phyloP scores from a whole-genome alignment of 2,329 filamentous ascomycete species.

The Salinomyces thailandicus region DNA sequence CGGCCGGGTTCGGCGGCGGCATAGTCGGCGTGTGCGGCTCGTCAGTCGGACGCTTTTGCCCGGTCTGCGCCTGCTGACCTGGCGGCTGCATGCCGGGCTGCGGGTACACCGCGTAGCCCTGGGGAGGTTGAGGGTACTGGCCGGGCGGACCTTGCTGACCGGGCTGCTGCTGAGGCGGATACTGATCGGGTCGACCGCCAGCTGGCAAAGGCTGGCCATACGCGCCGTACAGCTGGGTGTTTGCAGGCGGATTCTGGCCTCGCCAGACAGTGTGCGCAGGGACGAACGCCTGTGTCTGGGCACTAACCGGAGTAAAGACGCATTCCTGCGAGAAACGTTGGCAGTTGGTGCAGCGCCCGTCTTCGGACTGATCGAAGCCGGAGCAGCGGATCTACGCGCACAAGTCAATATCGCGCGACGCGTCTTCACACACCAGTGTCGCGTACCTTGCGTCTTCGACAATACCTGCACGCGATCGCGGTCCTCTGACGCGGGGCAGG shows the following conservation, averaged over 20 bases:
- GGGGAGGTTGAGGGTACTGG: slow-evolving; percentile 30
- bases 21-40: slow-evolving; percentile 43
- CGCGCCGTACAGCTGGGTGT: slow-evolving; percentile 39
- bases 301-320: slow-evolving; percentile 66
- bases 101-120: slow-evolving; percentile 35
- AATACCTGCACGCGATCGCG: slow-evolving; percentile 52
- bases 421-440: neutral
- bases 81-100: slow-evolving; percentile 27
- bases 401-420: slow-evolving; percentile 6
- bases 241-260: slow-evolving; percentile 32
- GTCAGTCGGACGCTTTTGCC: slow-evolving; percentile 37
- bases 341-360: slow-evolving; percentile 64
- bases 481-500: slow-evolving; percentile 50
- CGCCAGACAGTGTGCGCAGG: slow-evolving; percentile 57
- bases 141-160: slow-evolving; percentile 13
- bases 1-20: slow-evolving; percentile 38
- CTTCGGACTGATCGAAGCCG: slow-evolving; percentile 60
- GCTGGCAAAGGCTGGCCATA: slow-evolving; percentile 40
- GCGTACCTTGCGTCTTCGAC: slow-evolving; percentile 47
- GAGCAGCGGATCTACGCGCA: slow-evolving; percentile 58
- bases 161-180: slow-evolving; percentile 23
- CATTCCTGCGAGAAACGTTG: slow-evolving; percentile 65
- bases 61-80: slow-evolving; percentile 20
- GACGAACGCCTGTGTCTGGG: slow-evolving; percentile 64
- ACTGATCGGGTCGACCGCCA: slow-evolving; percentile 19